These are phyloP conservation scores for Tinospora cordifolia DNA, from an alignment of 164 flowering plant species.

Conservation along the genomic window DNA sequence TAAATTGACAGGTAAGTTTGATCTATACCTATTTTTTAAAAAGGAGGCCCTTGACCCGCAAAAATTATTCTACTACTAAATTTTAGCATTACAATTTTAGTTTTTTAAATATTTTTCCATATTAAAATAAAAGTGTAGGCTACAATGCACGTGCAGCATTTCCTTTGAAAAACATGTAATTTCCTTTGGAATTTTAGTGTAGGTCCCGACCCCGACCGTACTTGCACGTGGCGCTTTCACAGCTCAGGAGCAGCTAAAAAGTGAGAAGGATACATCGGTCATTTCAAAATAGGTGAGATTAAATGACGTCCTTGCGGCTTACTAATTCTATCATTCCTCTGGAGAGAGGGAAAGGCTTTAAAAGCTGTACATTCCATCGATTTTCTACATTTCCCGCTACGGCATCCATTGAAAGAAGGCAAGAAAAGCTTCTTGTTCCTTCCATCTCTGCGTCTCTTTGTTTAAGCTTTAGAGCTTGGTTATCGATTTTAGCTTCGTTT, in stretches of 20 bases:
- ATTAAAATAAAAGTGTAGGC: too few species aligned
- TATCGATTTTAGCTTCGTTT: background rate
- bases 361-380: background rate
- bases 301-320: background rate
- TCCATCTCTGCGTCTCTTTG: background rate
- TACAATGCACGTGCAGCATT: too few species aligned
- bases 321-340: background rate
- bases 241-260: background rate
- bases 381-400: background rate
- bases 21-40: too few species aligned
- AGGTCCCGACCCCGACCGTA: too few species aligned
- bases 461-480: background rate
- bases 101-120: too few species aligned
- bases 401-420: conserved; percentile 4
- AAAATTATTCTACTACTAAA: background rate
- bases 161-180: too few species aligned
- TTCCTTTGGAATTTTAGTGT: too few species aligned
- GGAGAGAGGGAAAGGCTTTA: background rate
- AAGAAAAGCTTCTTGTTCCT: background rate
- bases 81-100: too few species aligned
- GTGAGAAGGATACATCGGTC: background rate
- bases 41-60: background rate
- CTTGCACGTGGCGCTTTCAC: background rate
- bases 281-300: background rate
- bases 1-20: too few species aligned